These are phyloP conservation scores for Clonostachys rosea DNA, from an alignment of 2,329 filamentous ascomycete genomes.

Conservation along the genomic window DNA sequence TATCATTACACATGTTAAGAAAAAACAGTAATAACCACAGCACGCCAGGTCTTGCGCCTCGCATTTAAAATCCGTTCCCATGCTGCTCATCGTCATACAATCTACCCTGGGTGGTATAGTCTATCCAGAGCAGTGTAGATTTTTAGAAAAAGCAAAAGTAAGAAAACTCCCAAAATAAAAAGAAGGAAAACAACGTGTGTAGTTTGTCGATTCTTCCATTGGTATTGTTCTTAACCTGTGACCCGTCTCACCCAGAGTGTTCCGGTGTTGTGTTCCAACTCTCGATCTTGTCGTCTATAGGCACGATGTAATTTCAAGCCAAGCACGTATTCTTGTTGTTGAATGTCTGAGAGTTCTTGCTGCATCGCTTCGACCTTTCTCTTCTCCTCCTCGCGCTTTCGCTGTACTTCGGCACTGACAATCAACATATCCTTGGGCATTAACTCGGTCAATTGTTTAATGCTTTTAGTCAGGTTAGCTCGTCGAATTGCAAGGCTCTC, in stretches of 20 bases:
- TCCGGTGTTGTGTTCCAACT: slow-evolving; percentile 59
- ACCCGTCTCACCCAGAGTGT: slow-evolving; percentile 76
- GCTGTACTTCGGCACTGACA: slow-evolving; percentile 58
- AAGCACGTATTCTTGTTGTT: slow-evolving; percentile 73
- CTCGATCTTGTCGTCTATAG: slow-evolving; percentile 69
- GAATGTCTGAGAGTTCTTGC: slow-evolving; percentile 66
- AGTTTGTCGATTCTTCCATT: too few species aligned
- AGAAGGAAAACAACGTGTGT: slow-evolving; percentile 32
- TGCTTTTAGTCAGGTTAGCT: slow-evolving; percentile 66
- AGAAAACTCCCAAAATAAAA: neutral
- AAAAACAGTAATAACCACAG: neutral
- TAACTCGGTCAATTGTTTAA: slow-evolving; percentile 73
- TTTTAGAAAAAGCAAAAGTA: neutral
- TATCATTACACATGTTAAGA: neutral
- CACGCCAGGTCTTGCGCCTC: too few species aligned
- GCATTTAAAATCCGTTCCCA: too few species aligned
- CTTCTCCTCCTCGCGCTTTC: slow-evolving; percentile 52
- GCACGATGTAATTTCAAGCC: slow-evolving; percentile 70
- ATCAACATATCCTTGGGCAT: slow-evolving; percentile 68
- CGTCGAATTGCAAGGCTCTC: slow-evolving; percentile 62
- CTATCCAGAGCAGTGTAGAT: too few species aligned
- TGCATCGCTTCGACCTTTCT: slow-evolving; percentile 63
- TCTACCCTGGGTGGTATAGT: too few species aligned
- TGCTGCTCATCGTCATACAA: too few species aligned
- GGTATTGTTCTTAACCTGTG: slow-evolving; percentile 29